Evolutionary conservation across 2,329 filamentous ascomycete genomes (phyloP).

Genomic region (Dothistroma pini): DNA sequence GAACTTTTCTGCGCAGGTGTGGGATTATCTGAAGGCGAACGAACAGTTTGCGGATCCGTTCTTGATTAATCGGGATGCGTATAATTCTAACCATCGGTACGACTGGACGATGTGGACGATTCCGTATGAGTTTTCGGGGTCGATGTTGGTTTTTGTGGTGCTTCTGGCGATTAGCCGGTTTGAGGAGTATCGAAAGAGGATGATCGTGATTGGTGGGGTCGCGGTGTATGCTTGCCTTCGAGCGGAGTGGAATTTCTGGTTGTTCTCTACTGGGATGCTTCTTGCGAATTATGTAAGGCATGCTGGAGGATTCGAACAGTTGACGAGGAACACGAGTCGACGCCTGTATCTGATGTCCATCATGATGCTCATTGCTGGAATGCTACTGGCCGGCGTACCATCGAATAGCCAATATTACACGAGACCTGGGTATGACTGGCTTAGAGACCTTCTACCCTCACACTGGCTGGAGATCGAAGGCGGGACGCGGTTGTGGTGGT

Average conservation of each 20-base stretch:
- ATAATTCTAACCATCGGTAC: slow-evolving; percentile 12
- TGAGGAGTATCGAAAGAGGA: slow-evolving; percentile 5
- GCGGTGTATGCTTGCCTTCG: slow-evolving; percentile 7
- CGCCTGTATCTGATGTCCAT: slow-evolving; percentile 2
- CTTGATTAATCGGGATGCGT: slow-evolving; percentile 11
- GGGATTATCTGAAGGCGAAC: slow-evolving; percentile 11
- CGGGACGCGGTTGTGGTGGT: slow-evolving; percentile 18
- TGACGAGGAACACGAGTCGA: slow-evolving; percentile 4
- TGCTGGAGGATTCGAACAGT: slow-evolving; percentile 16
- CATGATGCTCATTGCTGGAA: slow-evolving; percentile 7
- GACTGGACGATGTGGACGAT: slow-evolving; percentile 27
- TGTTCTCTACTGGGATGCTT: slow-evolving; percentile 19
- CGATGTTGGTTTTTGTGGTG: slow-evolving; percentile 14
- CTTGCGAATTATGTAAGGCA: slow-evolving; percentile 19
- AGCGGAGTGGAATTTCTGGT: slow-evolving; percentile 21
- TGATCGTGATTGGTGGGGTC: slow-evolving; percentile 7
- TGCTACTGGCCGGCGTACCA: slow-evolving; percentile 15
- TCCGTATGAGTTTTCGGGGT: slow-evolving; percentile 19
- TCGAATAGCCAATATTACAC: slow-evolving; percentile 7
- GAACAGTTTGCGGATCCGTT: slow-evolving; percentile 20
- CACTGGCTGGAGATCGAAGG: slow-evolving; percentile 14
- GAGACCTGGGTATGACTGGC: slow-evolving; percentile 17
- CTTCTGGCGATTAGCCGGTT: slow-evolving; percentile 12
- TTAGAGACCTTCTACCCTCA: slow-evolving; percentile 6
- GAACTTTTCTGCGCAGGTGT: slow-evolving; percentile 14